Evolutionary conservation across 441 rosid genomes (phyloP).

Genomic region (Omphalea diandra): DNA sequence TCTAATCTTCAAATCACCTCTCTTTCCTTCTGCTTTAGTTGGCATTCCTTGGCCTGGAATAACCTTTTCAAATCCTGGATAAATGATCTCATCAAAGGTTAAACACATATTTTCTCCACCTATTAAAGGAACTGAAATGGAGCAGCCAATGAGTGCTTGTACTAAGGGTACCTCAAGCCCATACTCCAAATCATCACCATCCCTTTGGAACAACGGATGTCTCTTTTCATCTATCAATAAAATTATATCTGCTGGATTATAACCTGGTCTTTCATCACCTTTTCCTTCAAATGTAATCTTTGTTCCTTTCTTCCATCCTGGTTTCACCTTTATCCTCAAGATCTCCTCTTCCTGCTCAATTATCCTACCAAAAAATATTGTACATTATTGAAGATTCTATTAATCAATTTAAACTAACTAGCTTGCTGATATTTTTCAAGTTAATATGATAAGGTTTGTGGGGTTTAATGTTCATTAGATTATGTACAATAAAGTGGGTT

Average conservation of each 20-base stretch:
- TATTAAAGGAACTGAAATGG: constrained; percentile 62
- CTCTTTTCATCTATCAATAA: constrained; percentile 56
- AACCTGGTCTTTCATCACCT: constrained; percentile 74
- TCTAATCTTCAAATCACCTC: constrained; percentile 61
- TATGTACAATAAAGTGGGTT: no score
- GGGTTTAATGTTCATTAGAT: no score
- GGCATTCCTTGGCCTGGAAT: constrained; percentile 85
- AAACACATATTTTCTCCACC: constrained; percentile 58
- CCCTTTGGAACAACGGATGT: constrained; percentile 60
- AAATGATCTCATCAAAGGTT: constrained; percentile 44
- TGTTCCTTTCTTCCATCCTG: constrained; percentile 95
- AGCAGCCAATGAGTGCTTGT: constrained; percentile 73
- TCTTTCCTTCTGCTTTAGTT: constrained; percentile 39
- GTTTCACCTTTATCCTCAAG: constrained; percentile 58
- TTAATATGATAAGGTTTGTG: no score
- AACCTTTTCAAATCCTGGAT: constrained; percentile 60
- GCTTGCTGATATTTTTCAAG: no score
- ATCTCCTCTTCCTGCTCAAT: constrained; percentile 57
- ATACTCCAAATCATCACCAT: constrained; percentile 61
- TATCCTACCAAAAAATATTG: constrained; percentile 33
- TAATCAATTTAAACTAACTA: no score
- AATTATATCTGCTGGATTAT: constrained; percentile 59
- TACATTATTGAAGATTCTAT: background rate
- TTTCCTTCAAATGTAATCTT: constrained; percentile 81
- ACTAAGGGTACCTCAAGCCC: constrained; percentile 65